phyloP scores from a whole-genome alignment of 192 early-diverging fungal genomes.

The Coemansia sp. region DNA sequence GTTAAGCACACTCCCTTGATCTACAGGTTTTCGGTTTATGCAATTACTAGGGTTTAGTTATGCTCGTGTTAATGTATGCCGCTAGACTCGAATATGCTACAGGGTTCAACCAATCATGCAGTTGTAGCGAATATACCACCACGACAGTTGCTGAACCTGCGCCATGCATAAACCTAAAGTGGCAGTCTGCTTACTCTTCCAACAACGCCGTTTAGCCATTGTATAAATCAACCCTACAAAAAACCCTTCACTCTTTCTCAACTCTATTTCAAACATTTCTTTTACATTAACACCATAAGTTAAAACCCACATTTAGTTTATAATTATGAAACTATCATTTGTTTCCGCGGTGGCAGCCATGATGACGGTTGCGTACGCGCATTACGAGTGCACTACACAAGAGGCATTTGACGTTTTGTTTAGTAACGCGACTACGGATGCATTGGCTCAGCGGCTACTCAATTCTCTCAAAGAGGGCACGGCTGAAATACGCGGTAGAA shows the following conservation, averaged over 20 bases:
- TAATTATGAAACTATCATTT: conserved; percentile 21
- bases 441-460: conserved; percentile 21
- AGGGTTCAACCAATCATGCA: too few species aligned
- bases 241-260: not conserved
- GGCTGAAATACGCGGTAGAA: conserved; percentile 4
- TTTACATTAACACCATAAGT: not conserved
- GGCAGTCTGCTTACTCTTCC: too few species aligned
- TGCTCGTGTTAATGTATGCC: too few species aligned
- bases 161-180: too few species aligned
- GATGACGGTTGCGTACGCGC: conserved; percentile 9
- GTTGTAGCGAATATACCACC: too few species aligned
- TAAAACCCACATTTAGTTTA: not conserved
- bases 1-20: too few species aligned
- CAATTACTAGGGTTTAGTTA: too few species aligned
- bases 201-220: not conserved
- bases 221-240: not conserved
- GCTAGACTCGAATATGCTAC: too few species aligned
- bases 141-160: too few species aligned
- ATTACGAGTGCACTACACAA: conserved; percentile 32
- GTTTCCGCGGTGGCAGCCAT: conserved; percentile 4
- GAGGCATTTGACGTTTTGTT: conserved; percentile 39
- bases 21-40: too few species aligned
- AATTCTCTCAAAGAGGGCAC: conserved; percentile 17
- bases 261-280: not conserved
- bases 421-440: conserved; percentile 17